Base-by-base conservation (phyloP, 2,329 filamentous ascomycete genomes). In the Trichoderma semiorbis region DNA sequence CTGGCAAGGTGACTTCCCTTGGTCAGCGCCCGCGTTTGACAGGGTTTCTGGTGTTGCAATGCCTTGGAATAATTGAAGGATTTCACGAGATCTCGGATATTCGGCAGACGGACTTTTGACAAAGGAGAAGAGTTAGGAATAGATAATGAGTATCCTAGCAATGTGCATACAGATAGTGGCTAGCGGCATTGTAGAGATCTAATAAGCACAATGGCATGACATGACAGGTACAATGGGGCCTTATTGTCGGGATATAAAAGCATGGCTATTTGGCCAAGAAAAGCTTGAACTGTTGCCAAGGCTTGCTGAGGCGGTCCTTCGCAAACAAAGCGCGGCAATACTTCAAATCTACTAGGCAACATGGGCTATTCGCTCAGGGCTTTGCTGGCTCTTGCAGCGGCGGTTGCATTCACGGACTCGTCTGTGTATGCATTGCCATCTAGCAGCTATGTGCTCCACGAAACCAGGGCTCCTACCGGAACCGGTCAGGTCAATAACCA, bases 381-480 rank as follows among this genome's bases (percentile, higher is more conserved):
- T 3, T 32, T 69, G n/a, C 12, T 73, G 21, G 60, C 65, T n/a
- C n/a, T 73, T 32, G 43, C 72, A 14, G 70, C 50, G n/a, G 60
- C 61, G 7, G 21, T 73, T 39, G 60, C 39, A 7, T 47, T 73
- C 14, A 61, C 32, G 26, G 60, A 43, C 8, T 66, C 65, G 14
- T 53, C 58, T 12, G 70, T 60, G 16, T 39, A 32, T 12, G 70
- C 36, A 1, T 26, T 72, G 10, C 72, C 72, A 3, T 69, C 73
- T 36, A 67, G 55, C n/a, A 72, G 12, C 36, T 69, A 74, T 36
- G 69, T 74, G 5, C 47, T 74, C 5, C 73, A 74, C 55, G 70
- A 74, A 61, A 71, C 66, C 7, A 71, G 73, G 7, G 26, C 32
- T 18, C 39, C 61, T 2, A 53, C 72, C 43, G 60, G 60, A 14